Conservation (phyloP, 495 filamentous ascomycete genomes). For the Aspergillus cavernicola region DNA sequence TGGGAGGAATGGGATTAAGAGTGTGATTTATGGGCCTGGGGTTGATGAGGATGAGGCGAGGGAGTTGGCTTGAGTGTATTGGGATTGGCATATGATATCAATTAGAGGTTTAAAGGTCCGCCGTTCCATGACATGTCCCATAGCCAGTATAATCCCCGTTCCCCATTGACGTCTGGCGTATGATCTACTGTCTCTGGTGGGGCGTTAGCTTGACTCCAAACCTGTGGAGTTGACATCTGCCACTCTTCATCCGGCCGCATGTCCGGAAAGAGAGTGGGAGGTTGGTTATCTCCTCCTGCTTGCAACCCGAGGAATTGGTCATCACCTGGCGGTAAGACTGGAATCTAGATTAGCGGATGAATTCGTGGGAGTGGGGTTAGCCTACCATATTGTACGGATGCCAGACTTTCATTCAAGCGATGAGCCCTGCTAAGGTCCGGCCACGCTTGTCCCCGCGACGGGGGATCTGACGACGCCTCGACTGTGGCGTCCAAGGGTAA, state of each 20-base stretch:
- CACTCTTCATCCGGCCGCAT: neutral
- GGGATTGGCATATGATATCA: too few relatives aligned
- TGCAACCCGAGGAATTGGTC: constrained; percentile 4
- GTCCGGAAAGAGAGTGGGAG: too few relatives aligned
- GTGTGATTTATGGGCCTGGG: constrained; percentile 29
- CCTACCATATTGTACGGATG: constrained; percentile 26
- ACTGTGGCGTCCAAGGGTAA: constrained; percentile 19
- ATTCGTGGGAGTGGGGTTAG: neutral
- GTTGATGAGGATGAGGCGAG: constrained; percentile 21
- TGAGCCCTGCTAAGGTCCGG: constrained; percentile 12
- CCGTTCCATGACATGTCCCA: too few relatives aligned
- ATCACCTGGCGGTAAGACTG: constrained; percentile 12
- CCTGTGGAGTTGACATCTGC: neutral
- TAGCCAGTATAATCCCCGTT: too few relatives aligned
- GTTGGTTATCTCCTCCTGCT: neutral
- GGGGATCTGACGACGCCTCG: constrained; percentile 6
- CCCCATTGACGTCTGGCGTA: too few relatives aligned
- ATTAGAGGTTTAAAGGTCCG: too few relatives aligned
- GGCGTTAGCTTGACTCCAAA: too few relatives aligned
- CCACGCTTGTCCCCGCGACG: constrained; percentile 2
- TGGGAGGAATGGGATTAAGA: constrained; percentile 24
- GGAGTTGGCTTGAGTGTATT: too few relatives aligned
- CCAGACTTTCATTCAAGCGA: constrained; percentile 26
- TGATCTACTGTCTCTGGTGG: too few relatives aligned
- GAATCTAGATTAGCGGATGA: neutral